Evolutionary conservation across 371 early-diverging fungal genomes (phyloP).

Genomic region (Mucor lusitanicus): DNA sequence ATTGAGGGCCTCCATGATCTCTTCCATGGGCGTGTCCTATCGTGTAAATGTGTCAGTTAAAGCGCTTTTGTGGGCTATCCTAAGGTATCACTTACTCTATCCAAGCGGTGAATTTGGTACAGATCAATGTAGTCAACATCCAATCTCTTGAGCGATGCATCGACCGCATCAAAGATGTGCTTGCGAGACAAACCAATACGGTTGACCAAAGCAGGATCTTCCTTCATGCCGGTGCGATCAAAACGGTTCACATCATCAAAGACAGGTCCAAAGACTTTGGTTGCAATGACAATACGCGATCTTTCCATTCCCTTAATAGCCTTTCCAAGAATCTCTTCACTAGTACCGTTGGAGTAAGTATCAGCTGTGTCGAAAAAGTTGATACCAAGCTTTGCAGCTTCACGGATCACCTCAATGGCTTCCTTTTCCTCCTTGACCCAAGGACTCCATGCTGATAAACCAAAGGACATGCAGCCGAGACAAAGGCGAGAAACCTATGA

Average conservation of each 20-base stretch:
- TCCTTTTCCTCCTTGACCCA: constrained; percentile 38
- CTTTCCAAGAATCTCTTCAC: constrained; percentile 38
- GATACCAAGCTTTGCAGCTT: constrained; percentile 40
- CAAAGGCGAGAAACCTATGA: neutral
- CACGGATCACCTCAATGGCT: constrained; percentile 30
- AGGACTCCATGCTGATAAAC: constrained; percentile 13
- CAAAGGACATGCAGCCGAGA: constrained; percentile 42
- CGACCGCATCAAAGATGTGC: constrained; percentile 50
- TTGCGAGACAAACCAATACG: constrained; percentile 48
- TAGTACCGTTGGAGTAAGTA: constrained; percentile 44
- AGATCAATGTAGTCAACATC: constrained; percentile 63
- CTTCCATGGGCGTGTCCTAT: constrained; percentile 42
- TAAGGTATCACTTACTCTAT: constrained; percentile 18
- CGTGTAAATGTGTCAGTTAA: too few relatives aligned
- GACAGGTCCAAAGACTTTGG: constrained; percentile 20
- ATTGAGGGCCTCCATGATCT: constrained; percentile 54
- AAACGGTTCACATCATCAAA: too few relatives aligned
- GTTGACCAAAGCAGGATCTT: constrained; percentile 25
- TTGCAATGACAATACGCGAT: constrained; percentile 43
- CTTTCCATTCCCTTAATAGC: constrained; percentile 46
- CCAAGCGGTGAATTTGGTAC: constrained; percentile 53
- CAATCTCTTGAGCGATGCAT: constrained; percentile 49
- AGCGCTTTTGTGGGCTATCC: too few relatives aligned
- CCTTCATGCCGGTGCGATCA: neutral
- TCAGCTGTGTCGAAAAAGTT: constrained; percentile 39